A percentile compares a stretch with the other conserved stretches of the same genome.
Evolutionary conservation across 352 stramenopile genomes (phyloP).

Genomic region (Globisporangium heterothallicum): DNA sequence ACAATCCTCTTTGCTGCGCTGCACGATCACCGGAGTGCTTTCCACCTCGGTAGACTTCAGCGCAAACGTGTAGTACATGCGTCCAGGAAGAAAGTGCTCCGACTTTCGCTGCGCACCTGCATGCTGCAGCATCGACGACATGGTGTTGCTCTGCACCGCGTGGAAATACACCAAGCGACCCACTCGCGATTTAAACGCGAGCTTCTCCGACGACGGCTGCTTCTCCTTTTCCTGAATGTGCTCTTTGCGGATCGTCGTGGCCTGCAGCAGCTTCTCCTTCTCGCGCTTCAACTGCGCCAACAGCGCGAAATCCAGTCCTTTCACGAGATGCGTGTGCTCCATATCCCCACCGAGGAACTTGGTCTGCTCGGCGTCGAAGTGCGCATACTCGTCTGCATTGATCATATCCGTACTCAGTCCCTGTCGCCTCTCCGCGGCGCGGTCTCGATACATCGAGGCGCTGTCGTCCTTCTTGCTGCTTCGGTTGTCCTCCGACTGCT

Average conservation of each 20-base stretch:
- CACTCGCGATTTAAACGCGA: conserved; percentile 57
- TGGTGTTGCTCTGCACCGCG: conserved; percentile 36
- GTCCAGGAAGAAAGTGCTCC: conserved; percentile 66
- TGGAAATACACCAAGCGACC: conserved; percentile 64
- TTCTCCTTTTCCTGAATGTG: conserved; percentile 1
- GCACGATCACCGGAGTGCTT: conserved; percentile 53
- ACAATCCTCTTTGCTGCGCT: conserved; percentile 72
- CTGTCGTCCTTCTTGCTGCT: neutral
- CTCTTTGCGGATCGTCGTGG: conserved; percentile 23
- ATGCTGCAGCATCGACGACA: conserved; percentile 1
- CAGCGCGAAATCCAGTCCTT: conserved; percentile 85
- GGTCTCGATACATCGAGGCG: conserved; percentile 45
- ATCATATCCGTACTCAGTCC: conserved; percentile 34
- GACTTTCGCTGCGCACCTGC: conserved; percentile 21
- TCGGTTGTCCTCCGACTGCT: conserved; percentile 1
- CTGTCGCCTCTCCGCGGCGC: conserved; percentile 54
- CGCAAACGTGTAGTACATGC: conserved; percentile 76
- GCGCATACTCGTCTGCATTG: conserved; percentile 41
- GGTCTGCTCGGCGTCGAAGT: conserved; percentile 66
- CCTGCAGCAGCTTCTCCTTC: conserved; percentile 46
- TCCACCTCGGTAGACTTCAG: conserved; percentile 31
- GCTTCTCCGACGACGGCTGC: conserved; percentile 14
- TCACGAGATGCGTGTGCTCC: conserved; percentile 86
- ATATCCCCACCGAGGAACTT: conserved; percentile 82
- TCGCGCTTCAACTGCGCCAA: conserved; percentile 82